phyloP scores from a whole-genome alignment of 306 rosid species.

The Potentilla sterilis region DNA sequence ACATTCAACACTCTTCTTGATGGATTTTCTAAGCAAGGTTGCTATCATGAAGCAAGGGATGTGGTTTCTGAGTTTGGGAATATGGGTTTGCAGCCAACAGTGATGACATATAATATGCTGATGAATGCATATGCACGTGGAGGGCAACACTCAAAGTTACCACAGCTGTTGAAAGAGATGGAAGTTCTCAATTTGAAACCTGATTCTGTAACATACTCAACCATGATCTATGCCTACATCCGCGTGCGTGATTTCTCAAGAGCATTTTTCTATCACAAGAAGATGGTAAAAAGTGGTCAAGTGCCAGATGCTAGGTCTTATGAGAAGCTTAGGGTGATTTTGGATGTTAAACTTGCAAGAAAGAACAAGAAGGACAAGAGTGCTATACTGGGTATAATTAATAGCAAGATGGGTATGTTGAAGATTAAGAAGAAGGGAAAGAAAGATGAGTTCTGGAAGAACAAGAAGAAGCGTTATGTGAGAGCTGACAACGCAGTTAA shows the following conservation, averaged over 20 bases:
- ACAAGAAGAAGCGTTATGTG: conserved; percentile 40
- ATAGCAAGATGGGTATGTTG: conserved; percentile 51
- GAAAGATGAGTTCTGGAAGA: conserved; percentile 95
- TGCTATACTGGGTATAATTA: conserved; percentile 55
- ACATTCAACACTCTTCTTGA: conserved; percentile 78
- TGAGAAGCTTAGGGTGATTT: conserved; percentile 60
- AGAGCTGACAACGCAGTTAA: conserved; percentile 21
- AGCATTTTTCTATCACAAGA: conserved; percentile 77
- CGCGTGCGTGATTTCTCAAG: conserved; percentile 65
- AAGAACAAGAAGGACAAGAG: conserved; percentile 71
- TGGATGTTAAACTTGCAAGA: conserved; percentile 56
- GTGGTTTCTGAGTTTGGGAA: conserved; percentile 72
- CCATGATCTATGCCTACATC: conserved; percentile 75
- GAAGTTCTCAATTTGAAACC: conserved; percentile 62
- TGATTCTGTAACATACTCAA: conserved; percentile 76
- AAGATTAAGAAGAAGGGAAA: conserved; percentile 52
- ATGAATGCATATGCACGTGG: conserved; percentile 90
- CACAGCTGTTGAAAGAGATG: conserved; percentile 79
- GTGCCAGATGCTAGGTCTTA: conserved; percentile 61
- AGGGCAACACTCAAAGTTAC: conserved; percentile 73
- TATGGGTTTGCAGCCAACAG: conserved; percentile 69
- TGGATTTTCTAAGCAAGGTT: conserved; percentile 93
- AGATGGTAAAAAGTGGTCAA: conserved; percentile 68
- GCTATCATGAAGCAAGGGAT: conserved; percentile 70
- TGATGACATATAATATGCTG: conserved; percentile 81